Evolutionary conservation across 345 rosid genomes (phyloP).

Genomic region (Physaria fendleri): DNA sequence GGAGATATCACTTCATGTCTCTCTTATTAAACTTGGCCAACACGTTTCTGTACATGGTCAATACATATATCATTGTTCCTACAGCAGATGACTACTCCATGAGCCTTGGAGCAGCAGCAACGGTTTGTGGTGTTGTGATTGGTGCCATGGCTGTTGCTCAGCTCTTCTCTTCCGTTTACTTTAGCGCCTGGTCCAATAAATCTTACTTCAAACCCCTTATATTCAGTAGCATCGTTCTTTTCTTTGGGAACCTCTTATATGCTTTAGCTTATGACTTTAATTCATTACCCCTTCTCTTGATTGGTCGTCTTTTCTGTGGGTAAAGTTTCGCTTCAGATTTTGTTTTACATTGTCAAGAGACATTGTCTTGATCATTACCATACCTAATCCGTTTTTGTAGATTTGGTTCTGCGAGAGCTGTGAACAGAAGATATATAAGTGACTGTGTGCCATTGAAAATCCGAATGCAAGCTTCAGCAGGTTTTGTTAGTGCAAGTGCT

Average conservation of each 20-base stretch:
- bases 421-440: conserved; percentile 90
- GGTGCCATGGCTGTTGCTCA: conserved; percentile 98
- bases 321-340: conserved; percentile 30
- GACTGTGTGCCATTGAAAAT: conserved; percentile 80
- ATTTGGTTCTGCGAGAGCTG: conserved; percentile 96
- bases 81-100: conserved; percentile 86
- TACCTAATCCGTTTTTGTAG: conserved; percentile 20
- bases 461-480: conserved; percentile 96
- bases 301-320: conserved; percentile 94
- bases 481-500: conserved; percentile 99
- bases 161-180: conserved; percentile 88
- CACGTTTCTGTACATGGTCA: conserved; percentile 91
- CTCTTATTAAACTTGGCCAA: conserved; percentile 74
- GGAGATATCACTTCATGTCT: conserved; percentile 79
- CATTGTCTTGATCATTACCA: background rate
- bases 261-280: conserved; percentile 79
- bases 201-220: conserved; percentile 90
- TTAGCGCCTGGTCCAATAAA: conserved; percentile 93
- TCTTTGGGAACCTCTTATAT: conserved; percentile 67
- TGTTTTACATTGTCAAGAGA: background rate
- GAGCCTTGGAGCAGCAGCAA: conserved; percentile 93
- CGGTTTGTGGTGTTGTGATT: conserved; percentile 92
- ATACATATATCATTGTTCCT: conserved; percentile 87
- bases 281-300: conserved; percentile 58
- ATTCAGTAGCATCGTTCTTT: conserved; percentile 81